These are phyloP conservation scores for Lipomyces anomalus DNA, from an alignment of 805 yeast species.

Conservation along the genomic window DNA sequence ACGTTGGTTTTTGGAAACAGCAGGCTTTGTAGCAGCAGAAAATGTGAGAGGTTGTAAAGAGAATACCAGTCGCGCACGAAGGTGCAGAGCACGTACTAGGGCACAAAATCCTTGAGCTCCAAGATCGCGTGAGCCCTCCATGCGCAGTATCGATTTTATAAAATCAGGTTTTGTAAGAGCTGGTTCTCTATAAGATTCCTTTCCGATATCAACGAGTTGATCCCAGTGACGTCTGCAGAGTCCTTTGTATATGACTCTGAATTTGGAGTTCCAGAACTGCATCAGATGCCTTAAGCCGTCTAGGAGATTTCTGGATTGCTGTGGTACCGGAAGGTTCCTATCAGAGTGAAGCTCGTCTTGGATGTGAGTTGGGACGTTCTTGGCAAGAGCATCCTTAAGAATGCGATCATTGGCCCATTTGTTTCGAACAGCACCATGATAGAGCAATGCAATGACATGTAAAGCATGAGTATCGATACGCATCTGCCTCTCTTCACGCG, in stretches of 20 bases:
- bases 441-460: slow-evolving; percentile 52
- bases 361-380: slow-evolving; percentile 45
- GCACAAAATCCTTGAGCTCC: slow-evolving; percentile 86
- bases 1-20: slow-evolving; percentile 5
- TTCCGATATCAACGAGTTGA: slow-evolving; percentile 34
- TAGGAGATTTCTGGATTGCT: slow-evolving; percentile 60
- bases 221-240: slow-evolving; percentile 45
- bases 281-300: slow-evolving; percentile 70
- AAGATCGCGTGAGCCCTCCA: slow-evolving; percentile 64
- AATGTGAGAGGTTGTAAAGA: slow-evolving; percentile 91
- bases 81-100: slow-evolving; percentile 60
- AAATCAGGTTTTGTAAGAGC: slow-evolving; percentile 10
- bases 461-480: slow-evolving; percentile 48
- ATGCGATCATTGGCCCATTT: slow-evolving; percentile 58
- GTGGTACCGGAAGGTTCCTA: slow-evolving; percentile 35
- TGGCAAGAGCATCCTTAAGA: slow-evolving; percentile 40
- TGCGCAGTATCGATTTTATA: slow-evolving; percentile 8
- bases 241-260: slow-evolving; percentile 42
- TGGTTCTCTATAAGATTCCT: slow-evolving; percentile 19
- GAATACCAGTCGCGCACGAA: slow-evolving; percentile 68
- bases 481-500: slow-evolving; percentile 24
- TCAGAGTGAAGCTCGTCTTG: slow-evolving; percentile 45
- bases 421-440: slow-evolving; percentile 66
- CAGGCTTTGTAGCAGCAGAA: slow-evolving; percentile 34
- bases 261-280: slow-evolving; percentile 54